phyloP scores from a whole-genome alignment of 2,329 filamentous ascomycete genomes.

The Diplodia sapinea region DNA sequence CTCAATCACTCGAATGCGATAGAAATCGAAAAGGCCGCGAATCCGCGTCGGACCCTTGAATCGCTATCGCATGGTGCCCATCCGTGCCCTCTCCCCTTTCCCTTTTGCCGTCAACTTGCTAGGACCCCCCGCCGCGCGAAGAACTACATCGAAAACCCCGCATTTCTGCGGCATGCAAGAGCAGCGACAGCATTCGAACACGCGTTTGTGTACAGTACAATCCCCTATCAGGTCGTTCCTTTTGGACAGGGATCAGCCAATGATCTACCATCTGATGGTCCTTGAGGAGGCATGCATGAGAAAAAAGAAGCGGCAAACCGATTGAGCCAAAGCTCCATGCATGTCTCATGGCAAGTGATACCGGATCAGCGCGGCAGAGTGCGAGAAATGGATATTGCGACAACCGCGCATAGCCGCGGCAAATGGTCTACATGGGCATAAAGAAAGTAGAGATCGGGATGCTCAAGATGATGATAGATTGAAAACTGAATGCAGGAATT shows the following conservation, averaged over 20 bases:
- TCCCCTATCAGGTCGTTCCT: background rate
- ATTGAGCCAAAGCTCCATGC: conserved; percentile 1
- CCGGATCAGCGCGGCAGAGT: conserved; percentile 13
- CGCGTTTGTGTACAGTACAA: background rate
- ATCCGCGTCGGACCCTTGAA: background rate
- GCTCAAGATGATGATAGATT: background rate
- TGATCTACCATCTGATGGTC: conserved; percentile 6
- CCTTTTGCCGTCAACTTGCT: background rate
- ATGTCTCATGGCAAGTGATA: conserved; percentile 5
- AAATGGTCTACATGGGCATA: background rate
- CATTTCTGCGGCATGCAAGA: conserved; percentile 9
- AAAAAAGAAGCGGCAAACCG: background rate
- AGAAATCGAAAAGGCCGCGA: conserved; percentile 2
- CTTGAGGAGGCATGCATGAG: background rate
- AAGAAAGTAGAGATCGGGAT: background rate
- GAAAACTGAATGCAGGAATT: background rate
- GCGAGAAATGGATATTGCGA: conserved; percentile 9
- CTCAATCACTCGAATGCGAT: conserved; percentile 4
- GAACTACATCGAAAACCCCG: conserved; percentile 18
- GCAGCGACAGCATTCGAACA: background rate
- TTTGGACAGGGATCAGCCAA: conserved; percentile 1
- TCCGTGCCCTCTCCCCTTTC: too few relatives aligned
- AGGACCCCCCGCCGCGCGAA: background rate
- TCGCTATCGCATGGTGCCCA: conserved; percentile 10
- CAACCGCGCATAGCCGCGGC: conserved; percentile 16